Evolutionary conservation across 129 eudicot species (phyloP).

Genomic region (Calendula officinalis): DNA sequence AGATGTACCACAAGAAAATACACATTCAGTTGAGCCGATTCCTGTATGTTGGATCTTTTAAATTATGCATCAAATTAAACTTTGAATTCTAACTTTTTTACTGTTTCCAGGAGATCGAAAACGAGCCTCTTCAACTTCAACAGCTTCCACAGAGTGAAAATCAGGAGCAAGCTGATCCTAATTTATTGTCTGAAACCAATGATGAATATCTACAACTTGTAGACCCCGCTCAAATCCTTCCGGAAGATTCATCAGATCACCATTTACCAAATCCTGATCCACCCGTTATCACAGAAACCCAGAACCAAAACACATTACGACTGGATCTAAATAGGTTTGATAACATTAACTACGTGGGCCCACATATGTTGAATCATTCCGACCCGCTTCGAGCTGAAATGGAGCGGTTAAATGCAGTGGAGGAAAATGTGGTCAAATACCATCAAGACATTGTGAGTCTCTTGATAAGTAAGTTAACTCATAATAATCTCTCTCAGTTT

Average conservation of each 20-base stretch:
- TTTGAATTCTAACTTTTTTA: neutral
- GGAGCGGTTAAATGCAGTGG: conserved; percentile 38
- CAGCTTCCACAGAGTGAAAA: conserved; percentile 4
- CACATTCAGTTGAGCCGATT: neutral
- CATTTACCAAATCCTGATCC: conserved; percentile 26
- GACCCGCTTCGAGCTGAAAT: conserved; percentile 69
- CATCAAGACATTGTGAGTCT: conserved; percentile 60
- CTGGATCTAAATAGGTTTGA: conserved; percentile 11
- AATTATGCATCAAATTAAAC: neutral
- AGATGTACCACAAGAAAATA: conserved; percentile 5
- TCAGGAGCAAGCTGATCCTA: conserved; percentile 25
- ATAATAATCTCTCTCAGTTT: neutral
- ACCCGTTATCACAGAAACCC: conserved; percentile 13
- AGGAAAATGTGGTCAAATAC: conserved; percentile 26
- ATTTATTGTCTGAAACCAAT: conserved; percentile 16
- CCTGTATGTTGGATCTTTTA: neutral
- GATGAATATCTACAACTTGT: conserved; percentile 5
- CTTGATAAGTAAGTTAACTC: neutral
- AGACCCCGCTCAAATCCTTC: conserved; percentile 28
- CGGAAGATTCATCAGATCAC: conserved; percentile 12
- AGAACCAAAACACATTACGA: conserved; percentile 20
- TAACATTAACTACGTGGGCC: conserved; percentile 18
- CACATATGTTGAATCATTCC: conserved; percentile 19
- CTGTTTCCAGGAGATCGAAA: conserved; percentile 33
- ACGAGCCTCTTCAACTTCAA: conserved; percentile 15